A percentile compares a stretch with the other conserved stretches of the same genome.
Conservation (phyloP, 495 filamentous ascomycete genomes). For the Xylona heveae region DNA sequence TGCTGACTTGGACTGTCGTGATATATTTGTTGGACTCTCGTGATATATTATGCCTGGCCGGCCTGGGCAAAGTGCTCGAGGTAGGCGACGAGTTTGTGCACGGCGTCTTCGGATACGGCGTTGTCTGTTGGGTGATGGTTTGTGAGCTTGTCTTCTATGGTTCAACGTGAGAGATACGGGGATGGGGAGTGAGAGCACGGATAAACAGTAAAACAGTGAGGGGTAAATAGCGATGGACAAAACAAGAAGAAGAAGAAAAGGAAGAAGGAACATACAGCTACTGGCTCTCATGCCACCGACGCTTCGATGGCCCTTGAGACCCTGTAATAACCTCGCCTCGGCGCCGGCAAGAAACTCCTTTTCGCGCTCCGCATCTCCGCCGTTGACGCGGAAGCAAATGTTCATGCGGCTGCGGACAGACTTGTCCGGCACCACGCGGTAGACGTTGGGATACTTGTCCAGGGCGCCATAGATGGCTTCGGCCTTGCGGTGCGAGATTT, state of each 20-base stretch:
- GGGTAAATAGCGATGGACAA: too few species aligned
- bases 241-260: conserved; percentile 1
- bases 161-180: too few species aligned
- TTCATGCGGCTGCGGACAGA: conserved; percentile 69
- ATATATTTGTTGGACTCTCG: too few species aligned
- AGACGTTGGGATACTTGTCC: conserved; percentile 46
- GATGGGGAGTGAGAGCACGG: too few species aligned
- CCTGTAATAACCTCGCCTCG: conserved; percentile 35
- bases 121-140: conserved; percentile 25
- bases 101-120: conserved; percentile 33
- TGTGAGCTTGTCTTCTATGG: too few species aligned
- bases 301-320: conserved; percentile 65
- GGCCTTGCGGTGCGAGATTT: conserved; percentile 48
- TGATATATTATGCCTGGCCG: too few species aligned
- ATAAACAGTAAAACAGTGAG: too few species aligned
- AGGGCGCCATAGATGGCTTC: conserved; percentile 49
- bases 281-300: conserved; percentile 47
- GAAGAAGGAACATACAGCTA: conserved; percentile 20
- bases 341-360: conserved; percentile 60
- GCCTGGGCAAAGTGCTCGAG: too few species aligned
- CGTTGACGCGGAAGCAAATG: conserved; percentile 63
- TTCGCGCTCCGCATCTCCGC: conserved; percentile 40
- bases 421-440: conserved; percentile 53
- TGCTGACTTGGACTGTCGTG: too few species aligned
- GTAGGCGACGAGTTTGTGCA: too few species aligned